Percentiles rank a stretch among this genome's conserved stretches.
These are phyloP conservation scores for Annulohypoxylon moriforme DNA, from an alignment of 495 filamentous ascomycete genomes.

Conservation along the genomic window DNA sequence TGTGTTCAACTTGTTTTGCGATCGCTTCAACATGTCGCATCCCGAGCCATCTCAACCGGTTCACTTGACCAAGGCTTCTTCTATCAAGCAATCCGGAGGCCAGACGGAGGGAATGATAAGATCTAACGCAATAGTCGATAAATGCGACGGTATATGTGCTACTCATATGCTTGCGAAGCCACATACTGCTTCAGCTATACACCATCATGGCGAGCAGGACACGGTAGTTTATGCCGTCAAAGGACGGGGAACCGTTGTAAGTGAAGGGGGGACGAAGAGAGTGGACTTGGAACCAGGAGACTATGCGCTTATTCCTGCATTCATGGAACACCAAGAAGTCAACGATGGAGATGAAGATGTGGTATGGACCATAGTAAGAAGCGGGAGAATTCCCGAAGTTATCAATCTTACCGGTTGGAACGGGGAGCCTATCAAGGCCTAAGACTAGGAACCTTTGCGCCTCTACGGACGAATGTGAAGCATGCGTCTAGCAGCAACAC, in stretches of 20 bases:
- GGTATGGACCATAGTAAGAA: constrained; percentile 65
- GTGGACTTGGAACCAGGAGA: constrained; percentile 63
- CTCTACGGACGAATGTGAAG: constrained; percentile 7
- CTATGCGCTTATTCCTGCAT: constrained; percentile 67
- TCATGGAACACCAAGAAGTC: constrained; percentile 66
- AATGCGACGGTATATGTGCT: constrained; percentile 60
- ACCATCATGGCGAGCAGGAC: constrained; percentile 67
- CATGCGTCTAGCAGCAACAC: constrained; percentile 14
- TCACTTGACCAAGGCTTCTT: constrained; percentile 43
- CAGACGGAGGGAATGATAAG: constrained; percentile 68
- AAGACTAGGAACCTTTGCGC: constrained; percentile 10
- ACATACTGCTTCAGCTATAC: constrained; percentile 62
- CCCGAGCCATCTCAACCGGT: constrained; percentile 45
- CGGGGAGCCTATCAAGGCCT: constrained; percentile 34
- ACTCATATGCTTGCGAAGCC: constrained; percentile 66
- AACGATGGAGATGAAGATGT: constrained; percentile 67
- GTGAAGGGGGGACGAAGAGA: constrained; percentile 49
- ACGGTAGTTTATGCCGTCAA: constrained; percentile 65
- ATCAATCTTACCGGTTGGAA: constrained; percentile 65
- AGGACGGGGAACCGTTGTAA: constrained; percentile 61
- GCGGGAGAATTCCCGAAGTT: constrained; percentile 61
- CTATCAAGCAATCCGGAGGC: constrained; percentile 42
- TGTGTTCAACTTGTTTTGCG: background rate
- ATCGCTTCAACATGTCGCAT: constrained; percentile 35
- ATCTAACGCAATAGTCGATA: constrained; percentile 63